A percentile compares a stretch with the other conserved stretches of the same genome.
These are phyloP conservation scores for Butyriboletus loyo DNA, from an alignment of 768 basidiomycete species.

Conservation along the genomic window DNA sequence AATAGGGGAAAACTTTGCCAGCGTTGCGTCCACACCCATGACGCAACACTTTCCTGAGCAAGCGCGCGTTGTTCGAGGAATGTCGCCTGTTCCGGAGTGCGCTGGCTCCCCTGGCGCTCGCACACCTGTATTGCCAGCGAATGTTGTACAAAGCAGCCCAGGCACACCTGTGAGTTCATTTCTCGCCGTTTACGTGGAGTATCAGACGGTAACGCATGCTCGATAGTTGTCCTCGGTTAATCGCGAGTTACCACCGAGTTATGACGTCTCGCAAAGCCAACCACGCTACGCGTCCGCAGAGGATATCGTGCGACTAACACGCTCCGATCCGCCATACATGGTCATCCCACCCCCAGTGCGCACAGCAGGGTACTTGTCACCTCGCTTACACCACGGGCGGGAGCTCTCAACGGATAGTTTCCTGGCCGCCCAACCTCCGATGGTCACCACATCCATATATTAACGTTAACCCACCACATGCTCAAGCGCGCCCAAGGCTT, in stretches of 20 bases:
- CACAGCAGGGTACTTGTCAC: conserved; percentile 31
- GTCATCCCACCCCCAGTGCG: conserved; percentile 38
- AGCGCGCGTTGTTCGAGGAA: background rate
- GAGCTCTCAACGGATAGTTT: conserved; percentile 28
- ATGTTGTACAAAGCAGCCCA: background rate
- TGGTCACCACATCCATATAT: conserved; percentile 19
- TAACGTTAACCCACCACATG: conserved; percentile 14
- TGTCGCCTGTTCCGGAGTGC: conserved; percentile 4
- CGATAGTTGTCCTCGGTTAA: conserved; percentile 5
- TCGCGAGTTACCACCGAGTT: conserved; percentile 15
- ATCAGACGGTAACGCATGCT: background rate
- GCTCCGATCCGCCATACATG: conserved; percentile 30
- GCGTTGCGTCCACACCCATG: conserved; percentile 12
- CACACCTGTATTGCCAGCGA: background rate
- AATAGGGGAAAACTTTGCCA: conserved; percentile 20
- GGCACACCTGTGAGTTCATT: conserved; percentile 15
- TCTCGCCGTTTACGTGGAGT: background rate
- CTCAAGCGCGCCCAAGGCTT: conserved; percentile 1
- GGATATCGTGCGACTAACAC: conserved; percentile 13
- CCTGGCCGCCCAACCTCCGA: conserved; percentile 24
- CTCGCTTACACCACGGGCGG: conserved; percentile 19
- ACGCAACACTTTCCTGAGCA: conserved; percentile 10
- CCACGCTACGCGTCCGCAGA: conserved; percentile 23
- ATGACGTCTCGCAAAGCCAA: conserved; percentile 12
- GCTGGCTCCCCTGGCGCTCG: background rate